These are phyloP conservation scores for Berkeleyomyces basicola DNA, from an alignment of 2,329 filamentous ascomycete species.

Conservation along the genomic window DNA sequence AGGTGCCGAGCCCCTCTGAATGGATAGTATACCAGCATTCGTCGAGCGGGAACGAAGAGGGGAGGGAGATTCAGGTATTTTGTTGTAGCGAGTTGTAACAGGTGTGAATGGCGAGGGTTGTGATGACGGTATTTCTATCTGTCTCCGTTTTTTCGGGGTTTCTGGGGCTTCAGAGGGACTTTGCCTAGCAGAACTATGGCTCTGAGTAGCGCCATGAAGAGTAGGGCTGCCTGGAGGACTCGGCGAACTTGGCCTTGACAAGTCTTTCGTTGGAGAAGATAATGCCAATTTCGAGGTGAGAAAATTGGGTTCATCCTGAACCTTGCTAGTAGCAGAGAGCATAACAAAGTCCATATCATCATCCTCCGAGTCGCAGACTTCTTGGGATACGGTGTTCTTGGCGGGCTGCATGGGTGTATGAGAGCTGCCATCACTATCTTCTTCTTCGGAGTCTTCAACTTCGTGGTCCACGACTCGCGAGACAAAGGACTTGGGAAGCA, in stretches of 20 bases:
- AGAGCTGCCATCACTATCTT: conserved; percentile 15
- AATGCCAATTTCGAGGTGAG: neutral
- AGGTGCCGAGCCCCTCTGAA: neutral
- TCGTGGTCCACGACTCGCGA: neutral
- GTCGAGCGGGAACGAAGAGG: conserved; percentile 24
- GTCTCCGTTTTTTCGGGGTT: conserved; percentile 24
- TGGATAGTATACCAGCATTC: conserved; percentile 15
- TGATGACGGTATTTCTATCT: conserved; percentile 30
- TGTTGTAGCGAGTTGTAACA: conserved; percentile 24
- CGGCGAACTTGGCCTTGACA: neutral
- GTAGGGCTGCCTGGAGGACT: neutral
- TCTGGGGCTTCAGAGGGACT: conserved; percentile 22
- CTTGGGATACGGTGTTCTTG: neutral
- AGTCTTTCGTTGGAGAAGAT: neutral
- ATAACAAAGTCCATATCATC: neutral
- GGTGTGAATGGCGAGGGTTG: conserved; percentile 23
- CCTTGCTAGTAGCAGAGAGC: conserved; percentile 14
- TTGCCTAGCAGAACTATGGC: neutral
- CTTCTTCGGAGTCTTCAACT: conserved; percentile 26
- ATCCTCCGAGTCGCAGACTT: neutral
- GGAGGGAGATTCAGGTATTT: conserved; percentile 23
- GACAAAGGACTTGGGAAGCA: conserved; percentile 17
- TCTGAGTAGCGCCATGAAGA: no score
- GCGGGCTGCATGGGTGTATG: neutral
- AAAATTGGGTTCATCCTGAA: neutral